Percentiles rank a stretch among this genome's conserved stretches.
phyloP scores from a whole-genome alignment of 805 yeast genomes.

The Candida awuae region DNA sequence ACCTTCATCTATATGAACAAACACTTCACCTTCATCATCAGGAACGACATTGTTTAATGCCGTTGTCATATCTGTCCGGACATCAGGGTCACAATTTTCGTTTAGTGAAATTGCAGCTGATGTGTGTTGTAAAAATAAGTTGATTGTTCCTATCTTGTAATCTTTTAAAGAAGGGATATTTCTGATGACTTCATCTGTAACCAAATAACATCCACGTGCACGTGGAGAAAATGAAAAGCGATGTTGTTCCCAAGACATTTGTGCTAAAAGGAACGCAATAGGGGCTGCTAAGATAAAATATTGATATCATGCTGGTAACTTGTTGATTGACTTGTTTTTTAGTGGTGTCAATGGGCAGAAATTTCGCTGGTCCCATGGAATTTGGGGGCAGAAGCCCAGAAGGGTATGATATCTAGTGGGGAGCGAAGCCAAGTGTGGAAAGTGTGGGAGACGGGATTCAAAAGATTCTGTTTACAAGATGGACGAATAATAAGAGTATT shows the following conservation, averaged over 20 bases:
- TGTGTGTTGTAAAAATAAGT: constrained; percentile 70
- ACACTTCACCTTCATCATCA: constrained; percentile 43
- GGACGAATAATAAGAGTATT: too few relatives aligned
- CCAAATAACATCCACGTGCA: constrained; percentile 59
- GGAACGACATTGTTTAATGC: constrained; percentile 63
- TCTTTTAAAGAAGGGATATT: constrained; percentile 52
- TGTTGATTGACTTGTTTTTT: too few relatives aligned
- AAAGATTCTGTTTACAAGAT: too few relatives aligned
- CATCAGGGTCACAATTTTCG: constrained; percentile 78
- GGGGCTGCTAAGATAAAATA: too few relatives aligned
- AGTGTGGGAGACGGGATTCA: too few relatives aligned
- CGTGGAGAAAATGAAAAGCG: constrained; percentile 49
- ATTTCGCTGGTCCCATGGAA: too few relatives aligned
- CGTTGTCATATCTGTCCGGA: constrained; percentile 57
- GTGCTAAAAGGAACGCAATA: too few relatives aligned
- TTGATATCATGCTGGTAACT: too few relatives aligned
- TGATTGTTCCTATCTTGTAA: constrained; percentile 54
- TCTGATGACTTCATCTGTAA: constrained; percentile 55
- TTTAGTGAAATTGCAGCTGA: constrained; percentile 71
- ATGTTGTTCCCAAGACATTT: constrained; percentile 49
- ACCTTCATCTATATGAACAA: constrained; percentile 67
- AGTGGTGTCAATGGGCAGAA: too few relatives aligned
- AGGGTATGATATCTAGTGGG: too few relatives aligned
- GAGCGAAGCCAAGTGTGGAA: too few relatives aligned
- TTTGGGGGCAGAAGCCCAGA: too few relatives aligned